Evolutionary conservation across 202 grass and related monocot species (phyloP).

Genomic region (Musa balbisiana): DNA sequence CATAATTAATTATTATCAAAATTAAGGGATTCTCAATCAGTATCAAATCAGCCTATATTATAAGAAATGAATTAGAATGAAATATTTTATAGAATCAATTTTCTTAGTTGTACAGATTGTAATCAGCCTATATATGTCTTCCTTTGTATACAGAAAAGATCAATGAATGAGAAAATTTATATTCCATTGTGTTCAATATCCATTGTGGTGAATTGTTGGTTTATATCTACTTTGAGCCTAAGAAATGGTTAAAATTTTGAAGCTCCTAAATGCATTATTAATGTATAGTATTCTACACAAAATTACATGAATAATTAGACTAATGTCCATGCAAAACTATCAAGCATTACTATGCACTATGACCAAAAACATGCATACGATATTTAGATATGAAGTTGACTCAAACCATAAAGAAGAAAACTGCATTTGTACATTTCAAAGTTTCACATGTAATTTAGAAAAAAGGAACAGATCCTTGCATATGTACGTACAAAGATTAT

Average conservation of each 20-base stretch:
- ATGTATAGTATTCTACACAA: background rate
- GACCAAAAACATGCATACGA: background rate
- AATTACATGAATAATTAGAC: too few relatives aligned
- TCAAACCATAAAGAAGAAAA: background rate
- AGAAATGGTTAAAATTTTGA: background rate
- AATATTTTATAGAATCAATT: too few relatives aligned
- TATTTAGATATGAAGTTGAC: background rate
- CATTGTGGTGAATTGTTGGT: background rate
- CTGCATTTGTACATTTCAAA: background rate
- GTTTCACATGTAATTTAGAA: background rate
- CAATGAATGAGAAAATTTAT: too few relatives aligned
- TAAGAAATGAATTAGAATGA: too few relatives aligned
- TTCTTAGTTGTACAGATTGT: too few relatives aligned
- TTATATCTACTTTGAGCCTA: background rate
- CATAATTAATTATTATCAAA: too few relatives aligned
- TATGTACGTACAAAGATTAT: slow-evolving; percentile 91
- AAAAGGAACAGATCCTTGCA: slow-evolving; percentile 18
- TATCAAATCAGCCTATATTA: too few relatives aligned
- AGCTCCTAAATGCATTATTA: background rate
- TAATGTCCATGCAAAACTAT: background rate
- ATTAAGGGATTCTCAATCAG: too few relatives aligned
- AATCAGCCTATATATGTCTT: too few relatives aligned
- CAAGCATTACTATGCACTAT: background rate
- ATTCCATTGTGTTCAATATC: too few relatives aligned
- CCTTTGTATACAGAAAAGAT: too few relatives aligned